Evolutionary conservation across 768 basidiomycete species (phyloP).

Genomic region (Arthromyces matolae): DNA sequence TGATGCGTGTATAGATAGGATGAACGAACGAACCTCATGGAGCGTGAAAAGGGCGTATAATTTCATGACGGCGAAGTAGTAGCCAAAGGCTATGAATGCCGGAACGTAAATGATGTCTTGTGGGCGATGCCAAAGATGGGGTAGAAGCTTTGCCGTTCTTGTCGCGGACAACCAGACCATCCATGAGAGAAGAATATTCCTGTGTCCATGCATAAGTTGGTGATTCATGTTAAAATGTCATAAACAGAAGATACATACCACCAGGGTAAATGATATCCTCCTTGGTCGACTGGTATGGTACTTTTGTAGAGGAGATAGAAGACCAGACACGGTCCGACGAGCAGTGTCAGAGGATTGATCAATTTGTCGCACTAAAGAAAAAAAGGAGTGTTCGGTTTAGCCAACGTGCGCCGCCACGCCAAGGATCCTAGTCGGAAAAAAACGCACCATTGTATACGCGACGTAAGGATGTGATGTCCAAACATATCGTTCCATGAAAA

Average conservation of each 20-base stretch:
- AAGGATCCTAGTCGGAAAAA: slow-evolving; percentile 30
- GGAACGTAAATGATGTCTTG: slow-evolving; percentile 78
- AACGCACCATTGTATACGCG: slow-evolving; percentile 84
- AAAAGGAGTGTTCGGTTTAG: not conserved
- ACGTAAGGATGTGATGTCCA: slow-evolving; percentile 92
- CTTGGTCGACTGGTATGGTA: slow-evolving; percentile 59
- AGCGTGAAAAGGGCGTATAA: slow-evolving; percentile 86
- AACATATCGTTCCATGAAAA: slow-evolving; percentile 85
- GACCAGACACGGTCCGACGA: slow-evolving; percentile 81
- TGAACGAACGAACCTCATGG: slow-evolving; percentile 57
- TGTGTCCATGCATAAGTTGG: too few species aligned
- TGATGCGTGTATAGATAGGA: not conserved
- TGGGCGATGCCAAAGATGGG: slow-evolving; percentile 76
- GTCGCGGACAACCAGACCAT: slow-evolving; percentile 68
- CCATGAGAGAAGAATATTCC: slow-evolving; percentile 69
- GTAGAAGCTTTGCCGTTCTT: slow-evolving; percentile 77
- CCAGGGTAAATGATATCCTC: slow-evolving; percentile 80
- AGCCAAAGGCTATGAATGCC: slow-evolving; percentile 86
- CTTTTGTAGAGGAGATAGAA: slow-evolving; percentile 75
- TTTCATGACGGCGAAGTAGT: slow-evolving; percentile 95
- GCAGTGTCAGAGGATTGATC: slow-evolving; percentile 82
- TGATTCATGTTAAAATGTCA: slow-evolving; percentile 11
- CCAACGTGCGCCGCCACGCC: not conserved
- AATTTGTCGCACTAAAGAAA: slow-evolving; percentile 85
- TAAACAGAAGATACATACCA: slow-evolving; percentile 47